A percentile compares a stretch with the other conserved stretches of the same genome.
Evolutionary conservation across 805 yeast species (phyloP).

Genomic region (Sugiyamaella boreocaroliniensis): DNA sequence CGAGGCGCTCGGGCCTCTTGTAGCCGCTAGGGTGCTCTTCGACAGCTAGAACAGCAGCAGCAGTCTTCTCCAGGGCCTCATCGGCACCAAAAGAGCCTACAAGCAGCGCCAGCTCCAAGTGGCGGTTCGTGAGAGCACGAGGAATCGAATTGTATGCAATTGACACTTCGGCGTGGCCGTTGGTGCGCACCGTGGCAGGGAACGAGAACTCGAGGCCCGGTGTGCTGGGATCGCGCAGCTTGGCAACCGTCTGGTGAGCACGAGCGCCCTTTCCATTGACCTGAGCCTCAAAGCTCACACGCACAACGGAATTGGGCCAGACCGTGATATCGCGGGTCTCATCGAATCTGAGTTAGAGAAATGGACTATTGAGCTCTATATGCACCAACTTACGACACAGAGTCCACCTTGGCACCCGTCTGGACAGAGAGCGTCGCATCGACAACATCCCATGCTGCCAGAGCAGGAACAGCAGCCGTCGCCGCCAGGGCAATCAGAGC

Average conservation of each 20-base stretch:
- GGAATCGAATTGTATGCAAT: constrained; percentile 30
- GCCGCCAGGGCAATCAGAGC: constrained; percentile 1
- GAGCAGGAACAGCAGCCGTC: constrained; percentile 10
- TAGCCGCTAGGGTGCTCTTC: constrained; percentile 8
- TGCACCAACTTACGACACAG: constrained; percentile 2
- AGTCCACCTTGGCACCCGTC: constrained; percentile 2
- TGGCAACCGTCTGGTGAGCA: constrained; percentile 27
- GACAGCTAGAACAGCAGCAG: constrained; percentile 14
- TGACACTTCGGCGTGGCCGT: constrained; percentile 29
- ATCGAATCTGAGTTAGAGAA: constrained; percentile 1
- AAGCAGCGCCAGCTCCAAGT: constrained; percentile 22
- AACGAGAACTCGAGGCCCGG: constrained; percentile 25
- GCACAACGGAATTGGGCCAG: neutral
- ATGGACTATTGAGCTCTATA: neutral
- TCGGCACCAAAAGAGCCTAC: constrained; percentile 28
- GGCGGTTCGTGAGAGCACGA: constrained; percentile 22
- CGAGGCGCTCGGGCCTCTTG: constrained; percentile 25
- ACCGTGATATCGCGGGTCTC: neutral
- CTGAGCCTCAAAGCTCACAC: constrained; percentile 14
- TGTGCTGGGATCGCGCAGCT: constrained; percentile 18
- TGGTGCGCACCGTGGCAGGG: constrained; percentile 26
- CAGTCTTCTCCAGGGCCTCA: constrained; percentile 16
- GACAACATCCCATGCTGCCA: constrained; percentile 22
- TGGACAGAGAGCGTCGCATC: constrained; percentile 22
- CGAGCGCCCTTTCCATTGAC: constrained; percentile 9